phyloP scores from a whole-genome alignment of 257 asterid species.

The Jaltomata sinuosa region DNA sequence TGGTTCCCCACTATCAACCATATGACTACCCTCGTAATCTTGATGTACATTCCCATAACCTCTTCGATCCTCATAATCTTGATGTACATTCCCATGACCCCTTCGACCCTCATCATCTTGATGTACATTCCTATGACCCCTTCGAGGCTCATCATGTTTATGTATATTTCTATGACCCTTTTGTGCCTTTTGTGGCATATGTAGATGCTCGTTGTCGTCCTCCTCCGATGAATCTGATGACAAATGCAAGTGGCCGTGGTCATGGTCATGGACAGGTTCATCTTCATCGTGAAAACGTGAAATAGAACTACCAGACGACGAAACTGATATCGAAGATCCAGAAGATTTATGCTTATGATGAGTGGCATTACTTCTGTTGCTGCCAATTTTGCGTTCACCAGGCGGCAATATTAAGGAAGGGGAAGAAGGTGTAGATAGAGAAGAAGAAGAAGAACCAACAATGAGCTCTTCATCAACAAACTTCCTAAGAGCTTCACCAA shows the following conservation, averaged over 20 bases:
- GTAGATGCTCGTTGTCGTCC: slow-evolving; percentile 22
- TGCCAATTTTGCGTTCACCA: not conserved
- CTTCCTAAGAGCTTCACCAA: slow-evolving; percentile 85
- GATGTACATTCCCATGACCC: not conserved
- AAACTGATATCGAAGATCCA: slow-evolving; percentile 8
- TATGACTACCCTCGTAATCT: not conserved
- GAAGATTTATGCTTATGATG: not conserved
- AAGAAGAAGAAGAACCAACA: slow-evolving; percentile 32
- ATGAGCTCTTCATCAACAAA: slow-evolving; percentile 88
- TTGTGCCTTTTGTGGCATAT: not conserved
- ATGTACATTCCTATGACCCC: not conserved
- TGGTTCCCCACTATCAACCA: not conserved
- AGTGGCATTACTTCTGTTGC: not conserved
- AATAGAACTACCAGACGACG: not conserved
- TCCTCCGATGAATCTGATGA: slow-evolving; percentile 44
- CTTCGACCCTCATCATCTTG: not conserved
- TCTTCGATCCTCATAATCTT: not conserved
- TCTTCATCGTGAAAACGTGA: slow-evolving; percentile 11
- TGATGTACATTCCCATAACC: not conserved
- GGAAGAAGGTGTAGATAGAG: slow-evolving; percentile 56
- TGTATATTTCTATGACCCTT: not conserved
- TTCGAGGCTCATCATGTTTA: not conserved
- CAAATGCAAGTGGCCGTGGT: slow-evolving; percentile 46
- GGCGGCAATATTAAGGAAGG: slow-evolving; percentile 68
- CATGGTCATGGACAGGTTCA: slow-evolving; percentile 27